Conservation (phyloP, 345 rosid species). For the Moricandia arvensis region DNA sequence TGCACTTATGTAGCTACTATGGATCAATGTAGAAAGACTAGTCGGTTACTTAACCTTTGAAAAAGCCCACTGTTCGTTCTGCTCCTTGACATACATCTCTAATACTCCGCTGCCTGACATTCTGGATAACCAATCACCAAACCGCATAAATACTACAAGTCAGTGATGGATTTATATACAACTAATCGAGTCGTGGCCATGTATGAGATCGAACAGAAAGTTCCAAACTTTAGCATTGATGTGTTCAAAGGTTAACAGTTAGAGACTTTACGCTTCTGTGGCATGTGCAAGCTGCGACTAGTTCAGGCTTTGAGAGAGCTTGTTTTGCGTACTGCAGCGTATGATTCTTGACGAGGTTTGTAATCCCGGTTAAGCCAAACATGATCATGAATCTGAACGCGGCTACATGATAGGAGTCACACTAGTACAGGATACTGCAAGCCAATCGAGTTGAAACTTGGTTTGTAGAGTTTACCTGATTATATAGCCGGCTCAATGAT, state of each 20-base stretch:
- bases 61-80: conserved; percentile 92
- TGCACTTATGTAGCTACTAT: not conserved
- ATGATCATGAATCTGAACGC: conserved; percentile 79
- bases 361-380: conserved; percentile 66
- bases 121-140: conserved; percentile 40
- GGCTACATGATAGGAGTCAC: conserved; percentile 43
- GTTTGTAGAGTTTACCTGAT: conserved; percentile 52
- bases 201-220: too few species aligned
- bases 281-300: conserved; percentile 25
- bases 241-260: not conserved
- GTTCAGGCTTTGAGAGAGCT: conserved; percentile 57
- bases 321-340: conserved; percentile 90
- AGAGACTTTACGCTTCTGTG: conserved; percentile 53
- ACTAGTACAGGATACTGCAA: conserved; percentile 18
- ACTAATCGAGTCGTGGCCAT: not conserved
- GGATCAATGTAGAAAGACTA: not conserved
- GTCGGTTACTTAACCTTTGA: conserved; percentile 62
- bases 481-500: conserved; percentile 88
- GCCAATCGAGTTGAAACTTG: too few species aligned
- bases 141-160: not conserved
- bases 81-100: conserved; percentile 90
- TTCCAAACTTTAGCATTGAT: not conserved
- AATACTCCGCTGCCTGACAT: conserved; percentile 94
- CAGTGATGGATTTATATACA: not conserved
- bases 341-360: conserved; percentile 69